Base-by-base conservation (phyloP, 352 stramenopile genomes). In the Globisporangium abappressorium region DNA sequence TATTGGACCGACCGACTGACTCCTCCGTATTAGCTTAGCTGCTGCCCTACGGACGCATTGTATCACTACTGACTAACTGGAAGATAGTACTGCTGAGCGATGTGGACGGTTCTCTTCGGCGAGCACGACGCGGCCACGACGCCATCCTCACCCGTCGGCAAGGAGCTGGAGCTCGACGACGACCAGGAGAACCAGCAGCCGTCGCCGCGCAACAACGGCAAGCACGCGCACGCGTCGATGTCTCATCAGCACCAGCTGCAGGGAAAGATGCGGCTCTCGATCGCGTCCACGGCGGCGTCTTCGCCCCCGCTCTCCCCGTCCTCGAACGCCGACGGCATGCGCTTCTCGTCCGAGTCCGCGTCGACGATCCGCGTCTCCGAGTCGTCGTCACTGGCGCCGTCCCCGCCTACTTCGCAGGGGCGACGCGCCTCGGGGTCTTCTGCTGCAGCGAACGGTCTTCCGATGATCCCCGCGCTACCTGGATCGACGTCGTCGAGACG, bases 31-130 rank as follows among this genome's bases (percentile, higher is more conserved):
- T 51, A 56, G 49, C 49, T 26, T 9, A 0, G 22, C 18, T 3
- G 9, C 55, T 61, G 18, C 38, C 38, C 30, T 61, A 51, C 38
- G 12, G 38, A 46, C 47, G 14, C 28, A 41, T 55, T 22, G 8
- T 22, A 28, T 8, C 18, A 38, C 7, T 14, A 20, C 14, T 24
- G 30, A 33, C 38, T 46, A 12, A 46, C 38, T 46, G 38, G 20
- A 7, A 20, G 22, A 20, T 3, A 33, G 22, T 30, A 56, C 56
- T 28, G 5, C 12, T 18, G 22, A 47, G 56, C 56, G n/a, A 88
- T 88, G 80, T 88, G 80, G 80, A 86, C 78, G 24, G 78, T 84
- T 33, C 75, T 88, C 41, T 88, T 88, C 66, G 80, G 80, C n/a
- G 80, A 88, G 30, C 72, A 85, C 26, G 78, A 84, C 65, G 66